A percentile compares a stretch with the other conserved stretches of the same genome.
phyloP scores from a whole-genome alignment of 2,329 filamentous ascomycete genomes.

The Fusarium devonianum region DNA sequence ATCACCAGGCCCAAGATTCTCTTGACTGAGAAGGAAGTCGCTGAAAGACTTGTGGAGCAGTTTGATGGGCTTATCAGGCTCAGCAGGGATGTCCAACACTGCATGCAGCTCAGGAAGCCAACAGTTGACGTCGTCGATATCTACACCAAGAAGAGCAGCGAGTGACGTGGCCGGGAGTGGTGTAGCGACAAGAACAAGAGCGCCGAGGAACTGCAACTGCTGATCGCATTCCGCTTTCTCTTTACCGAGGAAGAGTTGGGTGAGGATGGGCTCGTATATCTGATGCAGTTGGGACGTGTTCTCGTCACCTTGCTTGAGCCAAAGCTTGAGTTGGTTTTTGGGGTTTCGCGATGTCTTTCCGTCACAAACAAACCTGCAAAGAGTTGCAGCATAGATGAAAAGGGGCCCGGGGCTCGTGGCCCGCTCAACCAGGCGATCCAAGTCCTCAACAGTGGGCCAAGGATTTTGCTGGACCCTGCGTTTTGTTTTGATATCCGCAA shows the following conservation, averaged over 20 bases:
- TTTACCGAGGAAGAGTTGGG: not conserved
- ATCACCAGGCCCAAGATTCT: too few relatives aligned
- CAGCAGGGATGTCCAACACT: not conserved
- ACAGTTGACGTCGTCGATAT: not conserved
- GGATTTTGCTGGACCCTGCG: not conserved
- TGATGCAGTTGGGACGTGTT: conserved; percentile 3
- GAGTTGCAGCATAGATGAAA: conserved; percentile 8
- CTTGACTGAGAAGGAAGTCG: conserved; percentile 2
- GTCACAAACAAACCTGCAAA: conserved; percentile 4
- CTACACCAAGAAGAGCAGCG: not conserved
- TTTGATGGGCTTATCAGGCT: not conserved
- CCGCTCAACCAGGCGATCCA: not conserved
- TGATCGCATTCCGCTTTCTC: not conserved
- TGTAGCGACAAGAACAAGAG: conserved; percentile 1
- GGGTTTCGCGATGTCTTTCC: not conserved
- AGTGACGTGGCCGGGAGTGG: conserved; percentile 1
- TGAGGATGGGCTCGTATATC: conserved; percentile 4
- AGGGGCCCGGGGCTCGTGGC: conserved; percentile 1
- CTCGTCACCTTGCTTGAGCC: not conserved
- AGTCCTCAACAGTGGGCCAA: not conserved
- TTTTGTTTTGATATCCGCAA: conserved; percentile 4
- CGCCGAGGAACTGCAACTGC: not conserved
- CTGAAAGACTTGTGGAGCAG: conserved; percentile 14
- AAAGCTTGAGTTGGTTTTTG: not conserved
- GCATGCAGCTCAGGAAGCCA: not conserved